Base-by-base conservation (phyloP, 192 early-diverging fungal species). In the Entomortierella parvispora region DNA sequence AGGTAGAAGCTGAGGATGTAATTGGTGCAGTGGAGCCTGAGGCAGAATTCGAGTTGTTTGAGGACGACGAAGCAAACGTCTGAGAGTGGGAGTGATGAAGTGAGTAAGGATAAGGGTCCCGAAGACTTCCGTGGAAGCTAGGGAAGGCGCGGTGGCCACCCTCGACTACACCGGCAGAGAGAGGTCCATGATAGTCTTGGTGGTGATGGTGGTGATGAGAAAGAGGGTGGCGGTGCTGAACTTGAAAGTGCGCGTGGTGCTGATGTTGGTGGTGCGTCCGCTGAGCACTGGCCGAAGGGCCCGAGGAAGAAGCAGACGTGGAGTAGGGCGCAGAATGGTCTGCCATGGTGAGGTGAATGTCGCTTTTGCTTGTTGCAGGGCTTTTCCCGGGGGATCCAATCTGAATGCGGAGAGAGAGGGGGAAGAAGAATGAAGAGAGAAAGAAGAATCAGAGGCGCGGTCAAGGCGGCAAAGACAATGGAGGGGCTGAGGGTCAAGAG, bases 121-220 rank as follows among this genome's bases (percentile, higher is more conserved):
- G 70, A 8, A 72, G 47, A 31, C 58, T 47, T 23, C 60, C 49
- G 32, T 68, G 74, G 74, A 77, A 77, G 42, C 54, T 77, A 4
- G 71, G 71, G 40, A 68, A 77, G 32, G 74, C 53, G 8, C 74
- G 59, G n/a, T 68, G 72, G 18, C 72, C 62, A 2, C 67, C 74
- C 22, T 77, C 74, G 43, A 77, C 60, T 1, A 77, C 66, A 12
- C 74, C 44, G 9, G 74, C 74, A 10, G 74, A 77, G 34, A 68
- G 65, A 2, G 74, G 74, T 20, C 74, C 74, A 25, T 77, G 64
- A 40, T 68, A 58, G 32, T 77, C 74, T 37, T 77, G 74, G 48
- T 77, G 59, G 26, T 58, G 51, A 29, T 47, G 40, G 15, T 68
- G 48, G 31, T 65, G 74, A 40, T 63, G 22, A 40, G 31, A 31